Evolutionary conservation across 2,329 filamentous ascomycete species (phyloP), one percentile per base, ranked within the genome.

Genomic region (Colletotrichum cordylinicola): DNA sequence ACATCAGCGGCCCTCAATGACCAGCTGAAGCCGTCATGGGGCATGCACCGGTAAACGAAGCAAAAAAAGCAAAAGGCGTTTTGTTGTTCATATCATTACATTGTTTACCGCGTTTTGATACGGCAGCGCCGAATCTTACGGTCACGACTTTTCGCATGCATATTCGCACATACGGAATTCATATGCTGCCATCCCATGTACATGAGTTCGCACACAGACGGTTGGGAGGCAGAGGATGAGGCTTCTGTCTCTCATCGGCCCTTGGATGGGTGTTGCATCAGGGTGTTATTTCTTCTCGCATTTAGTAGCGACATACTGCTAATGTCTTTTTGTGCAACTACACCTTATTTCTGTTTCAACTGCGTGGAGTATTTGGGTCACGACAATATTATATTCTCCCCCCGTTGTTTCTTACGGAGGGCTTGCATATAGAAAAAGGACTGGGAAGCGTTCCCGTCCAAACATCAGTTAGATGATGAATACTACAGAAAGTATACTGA

Each of bases 1-100:
- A 96, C 95, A 5, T 90, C 89, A 80, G 91, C 94, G 39, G 91
- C 95, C 72, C 84, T 96, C 83, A 85, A 87, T 73, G 85, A 92
- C 78, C 87, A 88, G 79, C 86, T 93, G 77, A 93, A 92, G 85
- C 91, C 91, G 58, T 84, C 86, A 68, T 93, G 91, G 91, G 85
- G 82, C 78, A 89, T 92, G 85, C 88, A 90, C 73, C 81, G 83
- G 69, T 88, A 82, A 82, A 75, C 52, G 64, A 52, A 70, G 31
- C 27, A 37, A 18, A 35, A 35, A 48, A 55, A 70, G 37, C 37
- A 31, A 39, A 66, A 35, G 72, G 72, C 67, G 67, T 75, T 71
- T 64, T 24, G 55, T 75, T 73, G 73, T 75, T 75, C 55, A 64
- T 75, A 75, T 73, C 73, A 72, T 73, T 75, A 73, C 73, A 58